These are phyloP conservation scores for Fraxinus nigra DNA, from an alignment of 305 asterid genomes.

Conservation along the genomic window DNA sequence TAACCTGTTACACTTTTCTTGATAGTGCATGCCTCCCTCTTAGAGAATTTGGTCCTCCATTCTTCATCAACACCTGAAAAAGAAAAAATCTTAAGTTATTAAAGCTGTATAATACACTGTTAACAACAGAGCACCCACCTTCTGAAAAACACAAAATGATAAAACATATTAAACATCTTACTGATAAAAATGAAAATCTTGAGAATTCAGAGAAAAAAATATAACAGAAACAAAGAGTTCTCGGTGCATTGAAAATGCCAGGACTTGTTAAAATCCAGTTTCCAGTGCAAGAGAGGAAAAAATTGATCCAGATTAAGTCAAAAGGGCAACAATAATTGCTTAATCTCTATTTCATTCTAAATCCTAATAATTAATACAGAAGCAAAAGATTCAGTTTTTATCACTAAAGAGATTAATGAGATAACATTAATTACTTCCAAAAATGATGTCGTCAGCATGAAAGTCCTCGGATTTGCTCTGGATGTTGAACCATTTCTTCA, in stretches of 20 bases:
- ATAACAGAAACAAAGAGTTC: conserved; percentile 36
- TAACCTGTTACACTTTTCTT: conserved; percentile 91
- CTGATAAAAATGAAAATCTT: conserved; percentile 20
- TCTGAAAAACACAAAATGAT: conserved; percentile 31
- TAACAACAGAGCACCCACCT: conserved; percentile 45
- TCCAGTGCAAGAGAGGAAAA: conserved; percentile 24
- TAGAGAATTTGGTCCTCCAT: conserved; percentile 76
- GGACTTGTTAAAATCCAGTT: conserved; percentile 23
- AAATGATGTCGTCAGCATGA: conserved; percentile 78
- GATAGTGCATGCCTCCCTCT: conserved; percentile 76
- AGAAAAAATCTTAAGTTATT: conserved; percentile 43
- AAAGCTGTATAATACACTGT: conserved; percentile 52
- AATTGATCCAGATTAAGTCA: conserved; percentile 11
- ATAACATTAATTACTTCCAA: conserved; percentile 41
- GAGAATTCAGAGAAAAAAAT: conserved; percentile 25
- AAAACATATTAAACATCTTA: conserved; percentile 17
- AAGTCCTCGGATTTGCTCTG: conserved; percentile 73
- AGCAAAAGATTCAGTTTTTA: conserved; percentile 25
- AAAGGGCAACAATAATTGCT: background rate
- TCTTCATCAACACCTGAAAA: conserved; percentile 94
- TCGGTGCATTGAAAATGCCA: conserved; percentile 24
- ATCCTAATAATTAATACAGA: conserved; percentile 15
- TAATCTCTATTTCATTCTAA: conserved; percentile 14
- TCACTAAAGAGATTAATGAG: conserved; percentile 17
- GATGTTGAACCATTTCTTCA: conserved; percentile 93